Evolutionary conservation across 257 asterid species (phyloP).

Genomic region (Leonotis leonurus): DNA sequence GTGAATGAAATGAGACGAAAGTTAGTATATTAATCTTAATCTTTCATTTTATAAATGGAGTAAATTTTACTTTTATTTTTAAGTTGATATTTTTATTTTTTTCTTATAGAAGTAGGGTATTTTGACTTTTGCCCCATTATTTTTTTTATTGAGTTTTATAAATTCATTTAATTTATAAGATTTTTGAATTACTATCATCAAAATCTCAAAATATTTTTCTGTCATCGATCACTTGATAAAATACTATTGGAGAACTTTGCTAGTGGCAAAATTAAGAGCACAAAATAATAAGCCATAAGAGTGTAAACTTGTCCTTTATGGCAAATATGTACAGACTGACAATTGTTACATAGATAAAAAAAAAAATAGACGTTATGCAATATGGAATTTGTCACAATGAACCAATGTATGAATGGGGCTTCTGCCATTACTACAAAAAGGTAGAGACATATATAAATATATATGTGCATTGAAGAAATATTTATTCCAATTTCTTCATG

Average conservation of each 20-base stretch:
- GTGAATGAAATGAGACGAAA: no score
- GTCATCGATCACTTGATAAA: not conserved
- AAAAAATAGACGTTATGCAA: conserved; percentile 6
- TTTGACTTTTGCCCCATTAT: no score
- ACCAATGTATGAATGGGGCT: not conserved
- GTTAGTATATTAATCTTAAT: no score
- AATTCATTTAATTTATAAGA: no score
- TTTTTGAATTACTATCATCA: no score
- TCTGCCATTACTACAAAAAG: conserved; percentile 1
- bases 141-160: no score
- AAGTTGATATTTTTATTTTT: no score
- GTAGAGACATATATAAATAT: not conserved
- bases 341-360: conserved; percentile 11
- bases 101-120: no score
- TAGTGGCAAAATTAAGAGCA: conserved; percentile 5
- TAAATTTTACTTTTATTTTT: no score
- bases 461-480: not conserved
- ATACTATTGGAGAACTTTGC: not conserved
- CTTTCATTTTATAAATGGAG: no score
- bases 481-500: not conserved
- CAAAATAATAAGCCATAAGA: conserved; percentile 8
- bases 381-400: not conserved
- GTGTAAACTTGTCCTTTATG: conserved; percentile 5
- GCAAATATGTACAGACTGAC: conserved; percentile 12
- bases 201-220: no score